phyloP scores from a whole-genome alignment of 345 rosid genomes.

The Raphanus sativus region DNA sequence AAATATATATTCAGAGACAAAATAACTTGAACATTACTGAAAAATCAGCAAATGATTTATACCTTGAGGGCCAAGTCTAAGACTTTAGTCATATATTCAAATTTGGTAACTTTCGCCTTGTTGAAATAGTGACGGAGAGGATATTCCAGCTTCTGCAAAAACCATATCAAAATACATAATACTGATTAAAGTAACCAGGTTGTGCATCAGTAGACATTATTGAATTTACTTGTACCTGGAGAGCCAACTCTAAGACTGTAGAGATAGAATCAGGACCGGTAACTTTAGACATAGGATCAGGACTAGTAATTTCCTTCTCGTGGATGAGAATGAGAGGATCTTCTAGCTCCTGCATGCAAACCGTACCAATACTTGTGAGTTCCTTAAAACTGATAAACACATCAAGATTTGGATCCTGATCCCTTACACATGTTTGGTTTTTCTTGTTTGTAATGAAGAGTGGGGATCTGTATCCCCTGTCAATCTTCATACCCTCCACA shows the following conservation, averaged over 20 bases:
- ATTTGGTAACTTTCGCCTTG: conserved; percentile 47
- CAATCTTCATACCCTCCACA: conserved; percentile 99
- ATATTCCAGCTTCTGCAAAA: conserved; percentile 77
- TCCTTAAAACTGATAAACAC: conserved; percentile 9
- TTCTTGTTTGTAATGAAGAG: conserved; percentile 86
- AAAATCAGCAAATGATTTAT: neutral
- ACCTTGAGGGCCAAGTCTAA: conserved; percentile 95
- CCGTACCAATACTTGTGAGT: neutral
- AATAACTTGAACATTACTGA: neutral
- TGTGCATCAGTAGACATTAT: neutral
- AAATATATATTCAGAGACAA: conserved; percentile 4
- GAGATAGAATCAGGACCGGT: neutral
- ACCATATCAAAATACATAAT: neutral
- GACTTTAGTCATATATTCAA: conserved; percentile 50
- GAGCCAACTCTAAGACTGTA: conserved; percentile 85
- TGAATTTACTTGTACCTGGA: conserved; percentile 57
- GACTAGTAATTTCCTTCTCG: conserved; percentile 88
- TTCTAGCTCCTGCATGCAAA: conserved; percentile 81
- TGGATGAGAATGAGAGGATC: conserved; percentile 95
- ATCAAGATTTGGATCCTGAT: neutral
- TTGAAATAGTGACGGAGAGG: conserved; percentile 46
- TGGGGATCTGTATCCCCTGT: conserved; percentile 96
- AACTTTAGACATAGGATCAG: conserved; percentile 47
- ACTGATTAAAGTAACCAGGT: conserved; percentile 12
- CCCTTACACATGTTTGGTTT: conserved; percentile 91